Base-by-base conservation (phyloP, 371 early-diverging fungal species). In the Mortierella sp. region DNA sequence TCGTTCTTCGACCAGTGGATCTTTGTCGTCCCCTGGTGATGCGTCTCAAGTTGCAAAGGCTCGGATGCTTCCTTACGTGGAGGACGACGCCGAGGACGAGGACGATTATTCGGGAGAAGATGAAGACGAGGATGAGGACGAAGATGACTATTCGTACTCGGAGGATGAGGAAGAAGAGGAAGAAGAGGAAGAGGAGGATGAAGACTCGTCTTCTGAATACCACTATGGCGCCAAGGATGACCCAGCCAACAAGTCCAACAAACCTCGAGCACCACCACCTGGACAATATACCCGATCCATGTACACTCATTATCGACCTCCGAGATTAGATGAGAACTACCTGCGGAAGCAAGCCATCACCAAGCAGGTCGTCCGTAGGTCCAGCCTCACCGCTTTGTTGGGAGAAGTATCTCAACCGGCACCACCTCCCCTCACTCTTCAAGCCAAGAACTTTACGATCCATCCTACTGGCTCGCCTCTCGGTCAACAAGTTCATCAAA, bases 361-460 rank as follows among this genome's bases (percentile, higher is more conserved):
- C 38, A 81, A 84, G 54, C 85, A 84, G 43, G 85, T 84, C 0
- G 85, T 81, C 21, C 85, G 85, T 6, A 76, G 81, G 12, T 84
- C 85, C 12, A 84, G 85, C 48, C 58, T 84, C n/a, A 84, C 81
- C 12, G 85, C 85, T 4, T 43, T 84, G 27, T 44, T 84, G 12
- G 85, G 76, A 1, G 81, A 81, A 29, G 81, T 71, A 21, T 56
- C 77, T 32, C 76, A 78, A 43, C 79, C 78, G 60, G 74, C 73
- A 65, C 16, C 43, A 38, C 71, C 68, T 16, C 72, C 43, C 3
- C 29, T 29, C 21, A 48, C n/a, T 32, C 54, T 44, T 6, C 58
- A 60, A 32, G 48, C 16, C 49, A 27, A 63, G 46, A 51, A 75
- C 63, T 43, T 35, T n/a, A 73, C 76, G 0, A 46, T 68, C 7